A percentile compares a stretch with the other conserved stretches of the same genome.
Evolutionary conservation across 2,329 filamentous ascomycete species (phyloP).

Genomic region (Cercospora citrullina): DNA sequence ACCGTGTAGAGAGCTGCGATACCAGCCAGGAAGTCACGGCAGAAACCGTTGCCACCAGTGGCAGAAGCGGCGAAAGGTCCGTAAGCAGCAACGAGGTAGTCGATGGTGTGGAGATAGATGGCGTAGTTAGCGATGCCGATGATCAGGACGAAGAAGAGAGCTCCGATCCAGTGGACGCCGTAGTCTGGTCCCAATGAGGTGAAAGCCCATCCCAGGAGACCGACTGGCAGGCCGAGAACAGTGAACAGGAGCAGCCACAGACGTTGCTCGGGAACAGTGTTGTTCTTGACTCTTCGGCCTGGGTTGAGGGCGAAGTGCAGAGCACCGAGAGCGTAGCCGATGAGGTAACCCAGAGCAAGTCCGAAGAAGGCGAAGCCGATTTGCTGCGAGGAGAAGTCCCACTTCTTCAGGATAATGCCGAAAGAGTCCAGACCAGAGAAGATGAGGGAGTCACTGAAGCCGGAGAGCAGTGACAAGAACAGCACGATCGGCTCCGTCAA

Average conservation of each 20-base stretch:
- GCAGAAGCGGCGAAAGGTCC: conserved; percentile 72
- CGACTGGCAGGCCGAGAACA: conserved; percentile 62
- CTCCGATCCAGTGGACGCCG: conserved; percentile 64
- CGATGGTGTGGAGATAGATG: conserved; percentile 39
- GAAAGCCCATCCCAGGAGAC: conserved; percentile 70
- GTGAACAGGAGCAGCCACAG: conserved; percentile 65
- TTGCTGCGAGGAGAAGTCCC: conserved; percentile 59
- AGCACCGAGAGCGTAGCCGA: conserved; percentile 60
- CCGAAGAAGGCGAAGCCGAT: conserved; percentile 59
- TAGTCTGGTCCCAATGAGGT: conserved; percentile 60
- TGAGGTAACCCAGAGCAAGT: conserved; percentile 65
- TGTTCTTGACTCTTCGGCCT: conserved; percentile 47
- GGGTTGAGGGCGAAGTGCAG: conserved; percentile 49
- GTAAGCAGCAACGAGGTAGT: conserved; percentile 72
- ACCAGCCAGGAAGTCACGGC: conserved; percentile 71
- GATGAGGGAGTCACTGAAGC: conserved; percentile 73
- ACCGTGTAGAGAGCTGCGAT: conserved; percentile 67
- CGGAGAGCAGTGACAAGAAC: conserved; percentile 67
- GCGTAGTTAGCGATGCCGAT: conserved; percentile 68
- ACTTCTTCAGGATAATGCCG: conserved; percentile 61
- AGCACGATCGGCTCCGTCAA: conserved; percentile 73
- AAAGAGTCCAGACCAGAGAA: conserved; percentile 78
- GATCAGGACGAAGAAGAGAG: conserved; percentile 63
- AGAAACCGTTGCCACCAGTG: conserved; percentile 73
- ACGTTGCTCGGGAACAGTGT: conserved; percentile 63